Conservation (phyloP, 192 early-diverging fungal genomes). For the Chytriomyces confervae region DNA sequence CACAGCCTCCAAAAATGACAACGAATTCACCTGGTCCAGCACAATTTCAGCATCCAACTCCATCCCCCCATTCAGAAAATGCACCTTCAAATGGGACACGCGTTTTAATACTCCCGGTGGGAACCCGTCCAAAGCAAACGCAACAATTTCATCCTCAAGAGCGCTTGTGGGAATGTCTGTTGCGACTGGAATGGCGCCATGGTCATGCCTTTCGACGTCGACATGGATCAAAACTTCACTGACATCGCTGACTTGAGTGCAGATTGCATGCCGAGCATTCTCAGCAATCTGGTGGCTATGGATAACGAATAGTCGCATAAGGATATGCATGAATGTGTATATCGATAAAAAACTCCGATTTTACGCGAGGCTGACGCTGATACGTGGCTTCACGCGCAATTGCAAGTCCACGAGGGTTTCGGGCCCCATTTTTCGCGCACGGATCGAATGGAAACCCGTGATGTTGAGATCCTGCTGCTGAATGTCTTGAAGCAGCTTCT, state of each 20-base stretch:
- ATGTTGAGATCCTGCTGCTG: constrained; percentile 46
- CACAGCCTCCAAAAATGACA: constrained; percentile 14
- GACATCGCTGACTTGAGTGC: constrained; percentile 18
- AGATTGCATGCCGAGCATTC: constrained; percentile 39
- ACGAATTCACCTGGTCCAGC: background rate
- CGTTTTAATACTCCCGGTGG: constrained; percentile 23
- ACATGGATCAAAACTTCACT: constrained; percentile 47
- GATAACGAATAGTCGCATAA: background rate
- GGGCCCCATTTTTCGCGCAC: constrained; percentile 65
- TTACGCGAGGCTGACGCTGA: constrained; percentile 51
- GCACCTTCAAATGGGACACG: constrained; percentile 35
- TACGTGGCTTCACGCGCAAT: constrained; percentile 54
- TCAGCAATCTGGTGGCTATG: constrained; percentile 46
- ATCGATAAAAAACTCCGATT: too few relatives aligned
- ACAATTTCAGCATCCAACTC: constrained; percentile 35
- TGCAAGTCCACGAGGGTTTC: constrained; percentile 60
- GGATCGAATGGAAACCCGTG: constrained; percentile 48
- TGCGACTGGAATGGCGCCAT: constrained; percentile 23
- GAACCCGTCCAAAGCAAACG: constrained; percentile 23
- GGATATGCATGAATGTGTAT: too few relatives aligned
- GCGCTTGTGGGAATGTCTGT: constrained; percentile 17
- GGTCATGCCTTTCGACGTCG: constrained; percentile 38
- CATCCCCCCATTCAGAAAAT: constrained; percentile 39
- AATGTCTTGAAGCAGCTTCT: constrained; percentile 27
- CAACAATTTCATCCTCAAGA: constrained; percentile 33